phyloP scores from a whole-genome alignment of 2,329 filamentous ascomycete genomes.

The Colletotrichum liriopes region DNA sequence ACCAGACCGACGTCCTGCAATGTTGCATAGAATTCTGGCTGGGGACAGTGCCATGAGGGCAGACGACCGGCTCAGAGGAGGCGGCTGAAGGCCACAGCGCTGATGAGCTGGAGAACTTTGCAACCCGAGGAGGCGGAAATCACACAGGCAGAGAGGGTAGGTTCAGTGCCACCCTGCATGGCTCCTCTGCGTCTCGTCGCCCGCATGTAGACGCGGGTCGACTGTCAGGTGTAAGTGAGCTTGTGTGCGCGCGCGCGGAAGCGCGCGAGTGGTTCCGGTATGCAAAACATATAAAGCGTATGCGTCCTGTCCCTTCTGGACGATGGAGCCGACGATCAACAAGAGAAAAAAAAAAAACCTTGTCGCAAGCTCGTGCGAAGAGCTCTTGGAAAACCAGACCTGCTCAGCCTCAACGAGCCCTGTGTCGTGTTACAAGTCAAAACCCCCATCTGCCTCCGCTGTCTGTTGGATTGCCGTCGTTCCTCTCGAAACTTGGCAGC shows the following conservation, averaged over 20 bases:
- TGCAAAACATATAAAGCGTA: conserved; percentile 41
- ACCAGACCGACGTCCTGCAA: neutral
- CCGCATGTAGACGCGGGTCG: conserved; percentile 40
- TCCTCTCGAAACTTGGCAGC: conserved; percentile 38
- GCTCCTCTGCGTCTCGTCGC: conserved; percentile 40
- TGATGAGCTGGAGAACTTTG: conserved; percentile 10
- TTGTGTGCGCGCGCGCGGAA: conserved; percentile 35
- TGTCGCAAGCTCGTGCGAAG: conserved; percentile 22
- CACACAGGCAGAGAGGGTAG: conserved; percentile 30
- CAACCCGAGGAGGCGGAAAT: conserved; percentile 17
- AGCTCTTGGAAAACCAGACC: conserved; percentile 12
- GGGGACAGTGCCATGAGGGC: neutral
- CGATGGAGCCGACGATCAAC: conserved; percentile 33
- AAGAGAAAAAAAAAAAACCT: conserved; percentile 19
- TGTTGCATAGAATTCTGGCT: neutral
- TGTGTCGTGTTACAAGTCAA: conserved; percentile 18
- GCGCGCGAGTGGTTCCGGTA: conserved; percentile 32
- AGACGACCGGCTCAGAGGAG: neutral
- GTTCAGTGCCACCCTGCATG: conserved; percentile 40
- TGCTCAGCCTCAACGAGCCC: conserved; percentile 24
- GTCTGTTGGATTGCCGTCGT: conserved; percentile 4
- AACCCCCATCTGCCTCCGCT: conserved; percentile 3
- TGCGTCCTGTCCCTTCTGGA: conserved; percentile 34
- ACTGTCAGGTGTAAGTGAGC: conserved; percentile 42
- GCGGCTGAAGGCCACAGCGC: conserved; percentile 8